phyloP scores from a whole-genome alignment of 371 early-diverging fungal species.

The Fennellomyces sp. region DNA sequence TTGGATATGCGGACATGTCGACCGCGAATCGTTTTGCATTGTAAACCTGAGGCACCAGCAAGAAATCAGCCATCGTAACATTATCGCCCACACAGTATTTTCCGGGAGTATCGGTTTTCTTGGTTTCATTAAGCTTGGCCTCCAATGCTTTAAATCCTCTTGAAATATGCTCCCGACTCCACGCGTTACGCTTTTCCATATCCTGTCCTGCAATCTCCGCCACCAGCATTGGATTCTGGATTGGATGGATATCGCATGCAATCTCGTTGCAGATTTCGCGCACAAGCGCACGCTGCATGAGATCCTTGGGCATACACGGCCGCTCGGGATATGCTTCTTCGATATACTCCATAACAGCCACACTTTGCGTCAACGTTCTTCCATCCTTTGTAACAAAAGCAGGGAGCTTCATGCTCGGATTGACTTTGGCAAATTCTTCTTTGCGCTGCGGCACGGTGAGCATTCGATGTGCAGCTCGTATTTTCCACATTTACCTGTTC shows the following conservation, averaged over 20 bases:
- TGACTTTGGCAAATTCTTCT: slow-evolving; percentile 59
- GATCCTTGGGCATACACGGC: slow-evolving; percentile 78
- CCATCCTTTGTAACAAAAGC: slow-evolving; percentile 62
- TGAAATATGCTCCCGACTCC: slow-evolving; percentile 63
- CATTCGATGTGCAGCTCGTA: too few species aligned
- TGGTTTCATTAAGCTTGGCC: neutral
- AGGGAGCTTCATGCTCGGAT: slow-evolving; percentile 78
- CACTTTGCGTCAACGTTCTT: slow-evolving; percentile 63
- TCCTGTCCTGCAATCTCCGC: slow-evolving; percentile 59
- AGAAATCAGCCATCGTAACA: slow-evolving; percentile 86
- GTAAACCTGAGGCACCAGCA: slow-evolving; percentile 79
- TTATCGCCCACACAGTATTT: slow-evolving; percentile 81
- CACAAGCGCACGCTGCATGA: slow-evolving; percentile 68
- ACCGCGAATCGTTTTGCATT: slow-evolving; percentile 78
- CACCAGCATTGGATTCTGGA: slow-evolving; percentile 83
- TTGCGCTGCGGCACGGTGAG: too few species aligned
- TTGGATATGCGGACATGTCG: slow-evolving; percentile 76
- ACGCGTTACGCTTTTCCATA: slow-evolving; percentile 55
- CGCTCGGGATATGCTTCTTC: slow-evolving; percentile 77
- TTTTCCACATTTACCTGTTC: slow-evolving; percentile 80
- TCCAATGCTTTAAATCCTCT: slow-evolving; percentile 53
- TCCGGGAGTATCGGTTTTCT: slow-evolving; percentile 65
- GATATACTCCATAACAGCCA: slow-evolving; percentile 87
- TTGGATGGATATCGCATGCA: slow-evolving; percentile 87
- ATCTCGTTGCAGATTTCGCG: slow-evolving; percentile 74